Evolutionary conservation across 805 yeast genomes (phyloP).

Genomic region (Schwanniomyces pseudopolymorphus): DNA sequence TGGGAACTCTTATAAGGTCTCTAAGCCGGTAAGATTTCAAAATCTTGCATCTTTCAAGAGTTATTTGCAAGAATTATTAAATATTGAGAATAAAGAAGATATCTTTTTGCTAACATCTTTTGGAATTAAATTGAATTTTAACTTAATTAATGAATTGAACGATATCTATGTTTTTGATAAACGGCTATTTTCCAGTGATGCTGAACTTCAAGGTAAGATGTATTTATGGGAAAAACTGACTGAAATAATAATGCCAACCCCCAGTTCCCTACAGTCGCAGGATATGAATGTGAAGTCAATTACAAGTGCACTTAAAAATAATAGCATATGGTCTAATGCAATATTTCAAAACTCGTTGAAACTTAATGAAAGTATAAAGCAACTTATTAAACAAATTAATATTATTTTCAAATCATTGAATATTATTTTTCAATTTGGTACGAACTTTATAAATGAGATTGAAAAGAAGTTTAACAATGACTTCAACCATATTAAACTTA

Average conservation of each 20-base stretch:
- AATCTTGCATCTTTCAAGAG: conserved; percentile 30
- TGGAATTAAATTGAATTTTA: conserved; percentile 60
- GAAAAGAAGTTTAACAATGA: conserved; percentile 45
- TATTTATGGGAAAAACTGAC: no score
- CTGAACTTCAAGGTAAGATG: no score
- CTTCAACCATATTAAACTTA: conserved; percentile 32
- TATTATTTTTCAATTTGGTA: conserved; percentile 49
- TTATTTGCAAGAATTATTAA: conserved; percentile 27
- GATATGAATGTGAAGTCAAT: conserved; percentile 17
- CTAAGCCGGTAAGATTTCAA: conserved; percentile 43
- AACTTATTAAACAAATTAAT: conserved; percentile 33
- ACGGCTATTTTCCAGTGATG: conserved; percentile 45
- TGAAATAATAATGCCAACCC: conserved; percentile 7
- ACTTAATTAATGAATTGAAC: conserved; percentile 48
- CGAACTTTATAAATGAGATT: conserved; percentile 48
- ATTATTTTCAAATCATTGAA: conserved; percentile 46
- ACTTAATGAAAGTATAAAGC: conserved; percentile 27
- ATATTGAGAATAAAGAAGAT: conserved; percentile 25
- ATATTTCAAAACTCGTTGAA: conserved; percentile 40
- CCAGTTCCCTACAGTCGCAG: conserved; percentile 1
- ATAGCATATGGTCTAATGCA: conserved; percentile 54
- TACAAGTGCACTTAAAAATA: conserved; percentile 39
- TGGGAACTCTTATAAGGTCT: conserved; percentile 30
- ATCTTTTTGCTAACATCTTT: conserved; percentile 61
- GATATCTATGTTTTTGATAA: conserved; percentile 67